Conservation (phyloP, 2,329 filamentous ascomycete genomes). For the Onygenales sp. region DNA sequence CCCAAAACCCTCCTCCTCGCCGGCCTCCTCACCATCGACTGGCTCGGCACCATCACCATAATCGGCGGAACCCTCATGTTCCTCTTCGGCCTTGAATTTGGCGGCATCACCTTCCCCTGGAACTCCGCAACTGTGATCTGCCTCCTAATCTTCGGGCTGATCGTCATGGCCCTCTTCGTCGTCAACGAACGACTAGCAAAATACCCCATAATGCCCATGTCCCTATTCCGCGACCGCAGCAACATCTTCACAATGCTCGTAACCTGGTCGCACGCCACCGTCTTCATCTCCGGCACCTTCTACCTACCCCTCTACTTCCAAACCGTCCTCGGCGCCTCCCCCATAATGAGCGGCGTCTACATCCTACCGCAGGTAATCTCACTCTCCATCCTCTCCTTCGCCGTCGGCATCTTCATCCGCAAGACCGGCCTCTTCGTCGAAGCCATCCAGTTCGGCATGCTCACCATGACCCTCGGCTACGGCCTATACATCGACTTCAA, state of each 20-base stretch:
- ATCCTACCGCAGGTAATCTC: slow-evolving; percentile 61
- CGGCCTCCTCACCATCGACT: slow-evolving; percentile 54
- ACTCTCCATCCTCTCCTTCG: slow-evolving; percentile 53
- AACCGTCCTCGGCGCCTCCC: slow-evolving; percentile 57
- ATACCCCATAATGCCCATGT: slow-evolving; percentile 69
- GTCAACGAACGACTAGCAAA: slow-evolving; percentile 65
- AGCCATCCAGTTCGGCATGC: slow-evolving; percentile 50
- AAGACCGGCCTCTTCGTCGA: slow-evolving; percentile 60
- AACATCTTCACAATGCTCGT: slow-evolving; percentile 57
- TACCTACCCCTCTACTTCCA: slow-evolving; percentile 83
- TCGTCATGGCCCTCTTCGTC: slow-evolving; percentile 57
- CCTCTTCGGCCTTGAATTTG: slow-evolving; percentile 76
- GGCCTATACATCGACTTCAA: slow-evolving; percentile 54
- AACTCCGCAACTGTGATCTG: slow-evolving; percentile 64
- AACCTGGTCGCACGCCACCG: slow-evolving; percentile 64
- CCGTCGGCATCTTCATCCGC: slow-evolving; percentile 59
- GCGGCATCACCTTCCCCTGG: slow-evolving; percentile 69
- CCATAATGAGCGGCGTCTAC: slow-evolving; percentile 66
- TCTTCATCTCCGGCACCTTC: slow-evolving; percentile 70
- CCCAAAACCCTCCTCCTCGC: slow-evolving; percentile 49
- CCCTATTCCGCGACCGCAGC: slow-evolving; percentile 56
- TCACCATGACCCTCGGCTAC: slow-evolving; percentile 54
- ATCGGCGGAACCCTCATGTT: slow-evolving; percentile 77
- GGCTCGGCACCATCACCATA: slow-evolving; percentile 54
- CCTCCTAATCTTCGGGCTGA: slow-evolving; percentile 62